Base-by-base conservation (phyloP, 2,329 filamentous ascomycete genomes). In the Botryotinia calthae region DNA sequence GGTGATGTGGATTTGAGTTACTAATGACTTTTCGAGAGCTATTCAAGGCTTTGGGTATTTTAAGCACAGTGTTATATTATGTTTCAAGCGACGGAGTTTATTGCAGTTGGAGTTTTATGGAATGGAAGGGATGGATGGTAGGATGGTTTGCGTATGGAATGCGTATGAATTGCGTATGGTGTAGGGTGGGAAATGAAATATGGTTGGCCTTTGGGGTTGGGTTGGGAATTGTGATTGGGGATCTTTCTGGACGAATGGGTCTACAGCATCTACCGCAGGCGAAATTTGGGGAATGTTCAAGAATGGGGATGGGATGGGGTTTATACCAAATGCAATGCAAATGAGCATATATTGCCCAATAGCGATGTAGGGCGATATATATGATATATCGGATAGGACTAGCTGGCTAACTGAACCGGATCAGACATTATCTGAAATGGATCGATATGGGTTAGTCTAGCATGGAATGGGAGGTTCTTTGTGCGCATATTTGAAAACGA, bases 1-100 rank as follows among this genome's bases (percentile, higher is more conserved):
- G 88, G 86, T 74, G 85, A 87, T 79, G 86, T 90, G 76, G 88
- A 90, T 81, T 87, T 90, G 75, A 89, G 85, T 81, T 90, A 90
- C 78, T 90, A 83, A 86, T 77, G 73, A 76, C 74, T 67, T 66
- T 10, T 58, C 22, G 18, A 44, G 18, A 37, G 51, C 46, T 54
- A 54, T 67, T 67, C 16, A 67, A 37, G 62, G 40, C 37, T 67
- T 61, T 46, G 70, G 62, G 64, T 67, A 67, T 67, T 67, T 54
- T 54, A 67, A 54, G 46, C 40, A 66, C n/a, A 66, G 46, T 66
- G 31, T 54, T 66, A 28, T 72, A 61, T 58, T 72, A 42, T 72
- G 34, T 67, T 56, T 72, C 56, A 44, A 72, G 70, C 70, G 70
- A 54, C 31, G 70, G 70, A 72, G 70, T 72, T 72, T 71, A 64